Base-by-base conservation (phyloP, 225 moss, liverwort and hornwort species). In the Pleurozium schreberi region DNA sequence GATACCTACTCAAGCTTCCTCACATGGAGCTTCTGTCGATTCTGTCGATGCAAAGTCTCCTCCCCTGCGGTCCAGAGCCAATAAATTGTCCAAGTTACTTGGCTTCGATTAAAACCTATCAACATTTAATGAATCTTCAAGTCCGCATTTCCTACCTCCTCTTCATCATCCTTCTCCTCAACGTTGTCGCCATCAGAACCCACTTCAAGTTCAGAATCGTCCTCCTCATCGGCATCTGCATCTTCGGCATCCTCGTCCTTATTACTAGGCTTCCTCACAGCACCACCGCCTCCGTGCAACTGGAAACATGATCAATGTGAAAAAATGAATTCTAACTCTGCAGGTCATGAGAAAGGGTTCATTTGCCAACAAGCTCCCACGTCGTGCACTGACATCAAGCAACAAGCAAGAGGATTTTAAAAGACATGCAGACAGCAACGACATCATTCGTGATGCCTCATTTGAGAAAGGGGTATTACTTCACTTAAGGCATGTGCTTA, bases 201-300 rank as follows among this genome's bases (percentile, higher is more conserved):
- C 87, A 45, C 62, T 86, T 90, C 91, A 42, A 76, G 50, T 75
- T 85, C 93, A 62, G 67, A 89, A 90, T 85, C 73, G 28, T 85
- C 90, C 45, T 79, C 91, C 67, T 68, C 71, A 71, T 88, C 58
- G 26, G 30, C 30, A 82, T 92, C 82, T 61, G 87, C 50, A 88
- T 89, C 88, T 77, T 88, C 90, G 53, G 86, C 85, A 47, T 87
- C 90, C 61, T 82, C 75, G 63, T 84, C 84, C 50, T 59, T 86
- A 42, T 86, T 81, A 86, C 64, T 81, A 25, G 64, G 81, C 63
- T 68, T 92, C 86, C 91, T 94, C 83, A 55, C 38, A 86, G 50
- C 83, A 88, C 84, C 87, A 86, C 86, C 75, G n/a, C 92, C 93
- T 65, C 90, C 94, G 80, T 89, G 90, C 92, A 94, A 89, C 94